Base-by-base conservation (phyloP, 2,329 filamentous ascomycete species). In the Sclerotinia glacialis region DNA sequence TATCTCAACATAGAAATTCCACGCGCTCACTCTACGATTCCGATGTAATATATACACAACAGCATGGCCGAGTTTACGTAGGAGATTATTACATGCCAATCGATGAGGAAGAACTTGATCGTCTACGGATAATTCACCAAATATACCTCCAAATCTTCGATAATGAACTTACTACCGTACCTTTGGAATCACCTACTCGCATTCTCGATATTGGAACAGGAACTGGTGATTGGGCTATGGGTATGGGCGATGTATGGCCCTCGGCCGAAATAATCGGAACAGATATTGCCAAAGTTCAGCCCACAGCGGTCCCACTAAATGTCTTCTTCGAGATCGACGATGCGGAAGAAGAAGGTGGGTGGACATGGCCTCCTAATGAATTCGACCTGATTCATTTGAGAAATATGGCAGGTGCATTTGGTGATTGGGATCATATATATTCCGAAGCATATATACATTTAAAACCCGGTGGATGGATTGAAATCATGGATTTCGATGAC, bases 251-350 rank as follows among this genome's bases (percentile, higher is more conserved):
- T 60, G 73, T 79, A 54, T 80, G 77, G 63, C 78, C 79, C 3
- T 74, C 79, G 64, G 75, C 80, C 50, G 79, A 85, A 68, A 81
- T 91, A 40, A 82, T 83, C 59, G 88, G 86, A 5, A 82, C 84
- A 16, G 85, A 88, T 70, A 80, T 88, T 3, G 85, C 83, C 2
- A 83, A 84, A 12, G 85, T 87, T 52, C 85, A 87, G 72, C 83
- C 84, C 2, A 79, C 78, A n/a, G 82, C 82, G 73, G 82, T 87
- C 2, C 86, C 86, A 0, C 78, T 80, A 23, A 90, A 90, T 71
- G 84, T 87, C 67, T 82, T 83, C 68, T 90, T 90, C 72, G 81
- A 88, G 60, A 83, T 90, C 56, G 87, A 90, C 72, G 87, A 90
- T 72, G 84, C 75, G 1, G 75, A 76, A 62, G 72, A 75, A 62